Evolutionary conservation across 345 rosid genomes (phyloP).

Genomic region (Eucalyptus lansdowneana): DNA sequence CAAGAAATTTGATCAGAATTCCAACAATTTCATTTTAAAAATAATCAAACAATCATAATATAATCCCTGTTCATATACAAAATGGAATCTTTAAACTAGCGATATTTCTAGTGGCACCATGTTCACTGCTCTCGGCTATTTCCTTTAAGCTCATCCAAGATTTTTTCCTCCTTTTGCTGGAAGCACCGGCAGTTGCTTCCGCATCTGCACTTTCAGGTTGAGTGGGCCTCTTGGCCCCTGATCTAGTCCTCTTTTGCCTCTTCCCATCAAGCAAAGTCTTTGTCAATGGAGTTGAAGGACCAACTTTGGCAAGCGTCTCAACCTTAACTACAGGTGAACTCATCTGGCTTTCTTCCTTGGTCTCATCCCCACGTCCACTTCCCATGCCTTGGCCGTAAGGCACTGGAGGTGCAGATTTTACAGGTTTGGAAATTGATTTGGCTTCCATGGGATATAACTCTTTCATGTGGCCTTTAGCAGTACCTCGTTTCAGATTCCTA

Average conservation of each 20-base stretch:
- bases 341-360: not conserved
- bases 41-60: not conserved
- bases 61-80: not conserved
- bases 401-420: not conserved
- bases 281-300: slow-evolving; percentile 16
- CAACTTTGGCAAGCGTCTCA: not conserved
- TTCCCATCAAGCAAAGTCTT: slow-evolving; percentile 14
- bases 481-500: slow-evolving; percentile 38
- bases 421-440: not conserved
- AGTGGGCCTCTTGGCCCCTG: slow-evolving; percentile 13
- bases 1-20: not conserved
- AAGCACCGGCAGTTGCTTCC: slow-evolving; percentile 3
- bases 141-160: slow-evolving; percentile 41
- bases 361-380: not conserved
- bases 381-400: not conserved
- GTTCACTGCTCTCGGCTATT: slow-evolving; percentile 22
- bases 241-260: slow-evolving; percentile 32
- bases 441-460: slow-evolving; percentile 21
- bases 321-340: slow-evolving; percentile 3
- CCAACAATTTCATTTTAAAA: not conserved
- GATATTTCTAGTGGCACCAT: not conserved
- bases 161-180: slow-evolving; percentile 37
- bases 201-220: slow-evolving; percentile 6
- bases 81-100: slow-evolving; percentile 14
- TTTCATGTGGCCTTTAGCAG: slow-evolving; percentile 37